Evolutionary conservation across 169 alveolate species (phyloP).

Genomic region (Plasmodium sp.): DNA sequence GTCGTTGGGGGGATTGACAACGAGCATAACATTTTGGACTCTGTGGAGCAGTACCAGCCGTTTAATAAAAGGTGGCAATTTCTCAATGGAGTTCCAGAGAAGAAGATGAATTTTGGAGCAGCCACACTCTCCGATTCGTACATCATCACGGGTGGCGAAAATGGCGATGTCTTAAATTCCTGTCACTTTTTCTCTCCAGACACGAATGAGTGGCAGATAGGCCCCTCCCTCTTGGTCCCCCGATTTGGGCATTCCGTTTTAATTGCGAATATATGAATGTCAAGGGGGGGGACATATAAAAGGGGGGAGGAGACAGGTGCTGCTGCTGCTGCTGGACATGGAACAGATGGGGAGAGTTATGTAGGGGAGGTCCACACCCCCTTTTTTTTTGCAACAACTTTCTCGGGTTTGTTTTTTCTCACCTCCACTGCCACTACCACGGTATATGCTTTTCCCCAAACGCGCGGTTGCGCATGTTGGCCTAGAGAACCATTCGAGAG

Average conservation of each 20-base stretch:
- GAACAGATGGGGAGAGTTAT: neutral
- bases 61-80: conserved; percentile 81
- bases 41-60: conserved; percentile 87
- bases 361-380: neutral
- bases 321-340: neutral
- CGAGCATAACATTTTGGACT: conserved; percentile 80
- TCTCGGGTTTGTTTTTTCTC: neutral
- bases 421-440: neutral
- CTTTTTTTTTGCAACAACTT: neutral
- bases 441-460: neutral
- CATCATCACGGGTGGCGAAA: conserved; percentile 84
- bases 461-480: neutral
- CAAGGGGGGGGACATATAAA: neutral
- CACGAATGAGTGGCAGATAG: conserved; percentile 83
- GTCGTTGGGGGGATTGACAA: conserved; percentile 90
- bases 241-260: conserved; percentile 84
- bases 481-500: neutral
- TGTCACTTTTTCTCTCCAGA: conserved; percentile 85
- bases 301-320: neutral
- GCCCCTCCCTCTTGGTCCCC: conserved; percentile 85
- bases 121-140: conserved; percentile 78
- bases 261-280: conserved; percentile 77
- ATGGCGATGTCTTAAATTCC: conserved; percentile 79
- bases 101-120: conserved; percentile 83
- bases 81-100: conserved; percentile 82